Conservation (phyloP, 768 basidiomycete genomes). For the Lactarius hengduanensis region DNA sequence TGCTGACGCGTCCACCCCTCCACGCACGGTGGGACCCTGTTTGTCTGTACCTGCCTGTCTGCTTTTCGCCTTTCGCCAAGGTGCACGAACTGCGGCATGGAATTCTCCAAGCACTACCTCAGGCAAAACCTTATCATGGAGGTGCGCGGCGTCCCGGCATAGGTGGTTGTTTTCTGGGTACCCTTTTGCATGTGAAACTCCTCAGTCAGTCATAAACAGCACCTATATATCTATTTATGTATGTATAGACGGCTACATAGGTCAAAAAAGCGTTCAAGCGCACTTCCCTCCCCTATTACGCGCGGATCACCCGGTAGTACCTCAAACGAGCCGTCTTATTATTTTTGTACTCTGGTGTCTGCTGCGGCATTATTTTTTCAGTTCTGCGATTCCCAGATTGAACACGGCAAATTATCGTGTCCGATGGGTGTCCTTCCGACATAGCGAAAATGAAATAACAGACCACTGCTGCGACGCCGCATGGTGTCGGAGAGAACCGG, state of each 20-base stretch:
- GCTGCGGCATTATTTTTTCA: too few species aligned
- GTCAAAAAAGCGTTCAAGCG: background rate
- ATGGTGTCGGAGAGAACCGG: background rate
- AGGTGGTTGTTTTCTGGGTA: conserved; percentile 6
- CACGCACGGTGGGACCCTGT: conserved; percentile 10
- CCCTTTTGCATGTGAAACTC: background rate
- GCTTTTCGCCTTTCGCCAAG: conserved; percentile 27
- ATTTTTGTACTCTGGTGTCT: background rate
- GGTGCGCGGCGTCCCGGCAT: conserved; percentile 40
- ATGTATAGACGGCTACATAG: background rate
- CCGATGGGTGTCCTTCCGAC: too few species aligned
- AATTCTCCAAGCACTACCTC: conserved; percentile 43
- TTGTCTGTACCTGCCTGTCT: background rate
- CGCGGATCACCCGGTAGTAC: background rate
- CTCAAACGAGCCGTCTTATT: background rate
- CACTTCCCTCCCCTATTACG: background rate
- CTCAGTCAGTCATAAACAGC: background rate
- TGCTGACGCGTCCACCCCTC: conserved; percentile 7
- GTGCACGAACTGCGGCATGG: conserved; percentile 42
- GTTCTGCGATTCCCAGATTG: background rate
- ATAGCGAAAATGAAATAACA: background rate
- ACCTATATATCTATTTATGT: background rate
- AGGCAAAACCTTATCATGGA: conserved; percentile 44
- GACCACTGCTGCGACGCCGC: too few species aligned
- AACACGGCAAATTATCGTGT: background rate